Conservation (phyloP, 169 alveolate genomes). For the Theileria parva region DNA sequence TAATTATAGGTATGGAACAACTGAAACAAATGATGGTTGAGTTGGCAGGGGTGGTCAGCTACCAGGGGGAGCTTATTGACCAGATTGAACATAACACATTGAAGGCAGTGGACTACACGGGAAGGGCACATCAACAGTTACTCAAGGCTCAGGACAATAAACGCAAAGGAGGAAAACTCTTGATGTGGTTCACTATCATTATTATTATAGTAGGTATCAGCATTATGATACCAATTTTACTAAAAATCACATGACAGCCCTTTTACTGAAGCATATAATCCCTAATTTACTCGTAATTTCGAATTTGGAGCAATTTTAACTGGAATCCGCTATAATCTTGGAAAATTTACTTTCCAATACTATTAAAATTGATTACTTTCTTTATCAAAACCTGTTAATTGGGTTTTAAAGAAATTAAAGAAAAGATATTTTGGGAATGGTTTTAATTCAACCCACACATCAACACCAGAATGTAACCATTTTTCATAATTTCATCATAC, state of each 20-base stretch:
- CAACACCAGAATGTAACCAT: neutral
- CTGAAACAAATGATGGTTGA: conserved; percentile 83
- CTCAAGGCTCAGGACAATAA: conserved; percentile 63
- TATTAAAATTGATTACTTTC: neutral
- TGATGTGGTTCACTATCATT: conserved; percentile 67
- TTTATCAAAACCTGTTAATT: neutral
- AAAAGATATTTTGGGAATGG: neutral
- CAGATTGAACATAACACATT: conserved; percentile 76
- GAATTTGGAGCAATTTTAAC: neutral
- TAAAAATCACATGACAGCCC: conserved; percentile 19
- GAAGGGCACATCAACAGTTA: conserved; percentile 70
- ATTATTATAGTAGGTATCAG: conserved; percentile 36
- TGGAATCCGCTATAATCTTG: neutral
- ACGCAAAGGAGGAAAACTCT: conserved; percentile 53
- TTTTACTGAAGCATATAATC: neutral
- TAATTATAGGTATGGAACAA: conserved; percentile 71
- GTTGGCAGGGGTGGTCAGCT: conserved; percentile 80
- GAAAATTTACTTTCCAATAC: neutral
- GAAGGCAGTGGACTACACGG: conserved; percentile 78
- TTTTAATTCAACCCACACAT: neutral
- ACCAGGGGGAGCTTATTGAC: conserved; percentile 84
- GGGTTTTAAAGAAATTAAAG: neutral
- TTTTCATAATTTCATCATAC: neutral
- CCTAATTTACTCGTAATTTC: neutral
- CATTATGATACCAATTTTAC: conserved; percentile 45